Evolutionary conservation across 257 asterid species (phyloP), one percentile per base, ranked within the genome.

Genomic region (Rubia yunnanensis): DNA sequence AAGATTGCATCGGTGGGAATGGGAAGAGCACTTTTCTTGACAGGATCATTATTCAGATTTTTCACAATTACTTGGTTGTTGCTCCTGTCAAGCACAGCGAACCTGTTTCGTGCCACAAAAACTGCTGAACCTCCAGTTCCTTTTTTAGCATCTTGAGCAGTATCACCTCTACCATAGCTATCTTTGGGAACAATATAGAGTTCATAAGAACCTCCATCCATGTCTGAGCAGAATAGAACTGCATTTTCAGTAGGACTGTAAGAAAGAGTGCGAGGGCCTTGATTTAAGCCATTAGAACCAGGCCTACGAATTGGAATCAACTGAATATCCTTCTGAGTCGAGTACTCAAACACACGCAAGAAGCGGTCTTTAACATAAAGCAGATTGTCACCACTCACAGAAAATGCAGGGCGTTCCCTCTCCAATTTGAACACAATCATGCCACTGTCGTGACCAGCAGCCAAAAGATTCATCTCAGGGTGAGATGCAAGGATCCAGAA

Each of bases 361-460:
- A 90, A 94, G 5, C 99, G 80, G 63, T 94, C 97, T 81, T 85
- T 94, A 48, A 86, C 92, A 73, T 87, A 94, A 69, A 86, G 86
- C 70, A 88, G 74, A 23, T 96, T 86, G 69, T 90, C 99, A 20
- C 89, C 87, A 17, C 85, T 86, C 49, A 94, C 76, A 67, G 88
- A 90, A 79, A 84, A 94, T 58, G 98, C 99, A 48, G 95, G 98
- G 4, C 98, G 96, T 30, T 94, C 99, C 81, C 99, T 85, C 81
- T 94, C 99, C 79, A 94, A 71, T 78, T 94, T 94, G 72, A 90
- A 94, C 17, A 94, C 99, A 52, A 94, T 88, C 97, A 94, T 88
- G 72, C 99, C 99, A 74, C 95, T 90, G 64, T 94, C 99, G 71
- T 94, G 98, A 68, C 99, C 99, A 63, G 98, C 97, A 54, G 99